Base-by-base conservation (phyloP, 331 rosid species). In the Malus hybrid region DNA sequence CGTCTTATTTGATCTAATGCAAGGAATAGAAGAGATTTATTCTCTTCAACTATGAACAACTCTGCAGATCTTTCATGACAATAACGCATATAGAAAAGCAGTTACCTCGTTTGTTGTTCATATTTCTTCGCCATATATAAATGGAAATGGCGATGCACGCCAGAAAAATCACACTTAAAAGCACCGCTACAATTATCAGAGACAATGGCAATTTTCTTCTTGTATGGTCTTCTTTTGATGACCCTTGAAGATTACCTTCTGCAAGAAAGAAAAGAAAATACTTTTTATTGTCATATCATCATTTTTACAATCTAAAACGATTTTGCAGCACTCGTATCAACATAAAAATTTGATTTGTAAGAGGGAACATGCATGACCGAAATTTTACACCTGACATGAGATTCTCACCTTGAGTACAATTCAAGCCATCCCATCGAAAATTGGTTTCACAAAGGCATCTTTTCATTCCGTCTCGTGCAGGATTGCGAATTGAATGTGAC, bases 401-500 rank as follows among this genome's bases (percentile, higher is more conserved):
- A 22, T 22, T 22, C 22, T 22, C 22, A 22, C 22, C 22, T 22
- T 22, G 22, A 22, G 22, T 22, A 22, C 22, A 22, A 0, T 22
- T 22, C 22, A 1, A 6, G 62, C 31, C n/a, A 77, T 83, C 39
- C 92, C 92, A 88, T 3, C 0, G 10, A 15, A 57, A 88, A 2
- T 78, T 73, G 19, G 76, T 18, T 22, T 69, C 39, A 36, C 90
- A 86, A 19, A 4, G 78, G 69, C 90, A 86, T 79, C 76, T 83
- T 3, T 2, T 77, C 34, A 0, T 27, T 32, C 71, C 75, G 24
- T 52, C 72, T 6, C 0, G 27, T 16, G 19, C 34, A 61, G 16
- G 42, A 31, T 0, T 33, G 74, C 92, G 86, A 42, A 77, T 78
- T 55, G 92, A 85, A 73, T 86, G 22, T 19, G 69, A 71, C 87